phyloP scores from a whole-genome alignment of 345 rosid species.

The Hibiscus tridactylites region DNA sequence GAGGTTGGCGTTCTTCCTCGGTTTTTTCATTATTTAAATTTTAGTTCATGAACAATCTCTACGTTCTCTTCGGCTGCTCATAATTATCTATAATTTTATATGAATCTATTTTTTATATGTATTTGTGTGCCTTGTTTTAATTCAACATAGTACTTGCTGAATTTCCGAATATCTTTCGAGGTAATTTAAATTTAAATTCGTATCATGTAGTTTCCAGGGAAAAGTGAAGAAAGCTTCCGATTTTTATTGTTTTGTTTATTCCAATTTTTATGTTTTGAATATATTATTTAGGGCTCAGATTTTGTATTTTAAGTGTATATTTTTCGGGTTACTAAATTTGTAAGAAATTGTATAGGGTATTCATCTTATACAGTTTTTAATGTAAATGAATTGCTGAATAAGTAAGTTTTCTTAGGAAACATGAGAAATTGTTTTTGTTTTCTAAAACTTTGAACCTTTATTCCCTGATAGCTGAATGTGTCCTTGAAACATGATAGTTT shows the following conservation, averaged over 20 bases:
- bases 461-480: not conserved
- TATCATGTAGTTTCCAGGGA: not conserved
- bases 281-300: not conserved
- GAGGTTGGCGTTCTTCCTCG: slow-evolving; percentile 33
- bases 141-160: not conserved
- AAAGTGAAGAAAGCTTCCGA: not conserved
- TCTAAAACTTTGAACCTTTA: not conserved
- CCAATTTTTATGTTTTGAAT: not conserved
- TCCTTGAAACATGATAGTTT: not conserved
- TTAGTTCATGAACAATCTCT: not conserved
- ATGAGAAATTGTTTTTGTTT: not conserved
- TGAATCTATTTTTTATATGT: not conserved
- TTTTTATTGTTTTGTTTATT: not conserved
- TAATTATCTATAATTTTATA: not conserved
- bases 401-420: not conserved
- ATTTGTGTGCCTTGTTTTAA: not conserved
- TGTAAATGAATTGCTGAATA: not conserved
- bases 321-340: no score
- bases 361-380: not conserved
- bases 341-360: no score
- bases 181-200: not conserved
- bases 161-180: not conserved
- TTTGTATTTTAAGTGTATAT: no score
- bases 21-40: not conserved
- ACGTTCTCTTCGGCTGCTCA: not conserved